Conservation (phyloP, 441 rosid species). For the Geranium incanum region DNA sequence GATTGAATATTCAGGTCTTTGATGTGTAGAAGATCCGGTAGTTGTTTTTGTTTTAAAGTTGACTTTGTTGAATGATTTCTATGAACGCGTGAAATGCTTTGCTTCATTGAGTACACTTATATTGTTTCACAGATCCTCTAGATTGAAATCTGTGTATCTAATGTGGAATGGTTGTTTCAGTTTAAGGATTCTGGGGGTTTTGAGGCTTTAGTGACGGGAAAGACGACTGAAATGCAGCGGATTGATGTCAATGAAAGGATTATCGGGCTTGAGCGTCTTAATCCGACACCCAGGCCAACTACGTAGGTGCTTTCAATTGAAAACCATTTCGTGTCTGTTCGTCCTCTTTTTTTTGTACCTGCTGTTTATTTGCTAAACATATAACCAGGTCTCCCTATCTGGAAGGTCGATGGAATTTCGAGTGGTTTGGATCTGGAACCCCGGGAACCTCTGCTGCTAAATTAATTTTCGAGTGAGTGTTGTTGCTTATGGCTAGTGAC, state of each 20-base stretch:
- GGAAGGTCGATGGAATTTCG: constrained; percentile 83
- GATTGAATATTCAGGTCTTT: constrained; percentile 4
- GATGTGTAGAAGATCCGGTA: background rate
- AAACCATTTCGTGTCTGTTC: background rate
- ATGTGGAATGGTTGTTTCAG: constrained; percentile 25
- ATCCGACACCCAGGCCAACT: constrained; percentile 83
- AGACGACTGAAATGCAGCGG: constrained; percentile 54
- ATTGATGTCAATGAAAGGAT: constrained; percentile 91
- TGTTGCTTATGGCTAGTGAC: constrained; percentile 9
- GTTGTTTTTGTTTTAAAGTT: background rate
- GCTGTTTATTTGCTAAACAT: constrained; percentile 39
- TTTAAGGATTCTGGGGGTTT: constrained; percentile 76
- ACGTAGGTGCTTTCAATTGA: constrained; percentile 47
- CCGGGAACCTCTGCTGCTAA: constrained; percentile 65
- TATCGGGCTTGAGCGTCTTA: constrained; percentile 69
- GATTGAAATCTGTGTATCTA: constrained; percentile 11
- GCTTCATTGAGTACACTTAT: background rate
- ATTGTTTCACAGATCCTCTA: constrained; percentile 8
- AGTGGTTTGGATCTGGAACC: constrained; percentile 82
- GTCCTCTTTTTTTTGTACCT: constrained; percentile 8
- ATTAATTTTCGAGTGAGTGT: constrained; percentile 53
- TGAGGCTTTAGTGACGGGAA: constrained; percentile 66
- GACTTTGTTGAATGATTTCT: background rate
- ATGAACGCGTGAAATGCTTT: background rate
- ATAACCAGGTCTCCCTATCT: constrained; percentile 80